A percentile compares a stretch with the other conserved stretches of the same genome.
Conservation (phyloP, 257 asterid species). For the Nicotiana undulata region DNA sequence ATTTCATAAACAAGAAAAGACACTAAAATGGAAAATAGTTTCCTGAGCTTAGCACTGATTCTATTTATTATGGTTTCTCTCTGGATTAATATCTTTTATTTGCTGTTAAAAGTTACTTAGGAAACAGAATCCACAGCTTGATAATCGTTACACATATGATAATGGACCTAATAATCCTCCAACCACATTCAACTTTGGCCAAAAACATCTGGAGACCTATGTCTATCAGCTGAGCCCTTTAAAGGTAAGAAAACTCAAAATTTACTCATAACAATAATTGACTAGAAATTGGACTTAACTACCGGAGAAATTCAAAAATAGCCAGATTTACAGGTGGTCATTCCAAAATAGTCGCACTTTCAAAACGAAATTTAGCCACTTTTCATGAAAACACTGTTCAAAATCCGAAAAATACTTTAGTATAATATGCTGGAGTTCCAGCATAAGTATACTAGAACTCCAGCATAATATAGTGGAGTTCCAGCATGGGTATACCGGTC, state of each 20-base stretch:
- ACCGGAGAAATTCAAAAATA: no score
- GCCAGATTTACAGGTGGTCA: no score
- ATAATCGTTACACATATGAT: not conserved
- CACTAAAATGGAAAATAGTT: no score
- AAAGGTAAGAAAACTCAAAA: not conserved
- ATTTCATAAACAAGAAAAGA: not conserved
- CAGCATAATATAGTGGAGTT: no score
- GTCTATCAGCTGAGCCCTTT: slow-evolving; percentile 1
- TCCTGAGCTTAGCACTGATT: not conserved
- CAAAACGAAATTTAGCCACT: no score
- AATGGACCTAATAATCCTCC: not conserved
- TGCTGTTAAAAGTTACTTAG: not conserved
- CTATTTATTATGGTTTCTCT: not conserved
- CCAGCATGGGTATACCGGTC: no score
- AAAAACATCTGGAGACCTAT: not conserved
- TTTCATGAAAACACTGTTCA: no score
- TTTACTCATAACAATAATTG: not conserved
- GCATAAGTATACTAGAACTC: no score
- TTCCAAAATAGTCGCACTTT: no score
- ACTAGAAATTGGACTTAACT: not conserved
- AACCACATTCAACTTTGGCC: not conserved
- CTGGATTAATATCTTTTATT: not conserved
- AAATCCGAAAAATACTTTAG: no score
- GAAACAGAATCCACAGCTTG: not conserved
- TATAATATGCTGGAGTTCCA: no score